Conservation (phyloP, 176 grass and related monocot species). For the Stipa capillata region DNA sequence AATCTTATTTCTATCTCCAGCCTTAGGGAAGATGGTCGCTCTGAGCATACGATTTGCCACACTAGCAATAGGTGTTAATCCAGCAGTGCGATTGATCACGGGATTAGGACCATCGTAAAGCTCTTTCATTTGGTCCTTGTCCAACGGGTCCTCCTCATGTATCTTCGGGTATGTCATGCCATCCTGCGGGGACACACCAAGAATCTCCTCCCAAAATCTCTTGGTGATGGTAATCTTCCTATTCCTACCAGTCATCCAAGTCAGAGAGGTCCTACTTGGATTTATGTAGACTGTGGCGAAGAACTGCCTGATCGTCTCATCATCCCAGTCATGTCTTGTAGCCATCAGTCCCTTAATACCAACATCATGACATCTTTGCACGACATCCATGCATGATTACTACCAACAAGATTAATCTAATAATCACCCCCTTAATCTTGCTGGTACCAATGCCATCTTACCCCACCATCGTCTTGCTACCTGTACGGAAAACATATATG, state of each 20-base stretch:
- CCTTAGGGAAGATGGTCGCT: not conserved
- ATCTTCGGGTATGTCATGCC: not conserved
- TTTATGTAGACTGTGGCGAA: not conserved
- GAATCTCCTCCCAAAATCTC: not conserved
- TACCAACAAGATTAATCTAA: no score
- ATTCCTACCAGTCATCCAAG: not conserved
- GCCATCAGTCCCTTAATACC: not conserved
- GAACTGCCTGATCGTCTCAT: not conserved
- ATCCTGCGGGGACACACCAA: not conserved
- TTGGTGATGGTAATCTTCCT: not conserved
- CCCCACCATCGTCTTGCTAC: no score
- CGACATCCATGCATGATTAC: no score
- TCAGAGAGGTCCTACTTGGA: not conserved
- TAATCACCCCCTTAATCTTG: no score
- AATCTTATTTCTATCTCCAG: not conserved
- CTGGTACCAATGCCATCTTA: no score
- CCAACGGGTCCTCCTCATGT: not conserved
- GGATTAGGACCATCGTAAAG: no score
- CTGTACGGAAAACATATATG: no score
- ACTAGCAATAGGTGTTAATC: no score
- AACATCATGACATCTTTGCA: not conserved
- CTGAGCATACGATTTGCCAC: not conserved
- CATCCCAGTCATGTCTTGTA: not conserved
- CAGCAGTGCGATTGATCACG: no score
- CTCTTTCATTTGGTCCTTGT: no score